Base-by-base conservation (phyloP, 1,284 basidiomycete species). In the Pholiota adiposa region DNA sequence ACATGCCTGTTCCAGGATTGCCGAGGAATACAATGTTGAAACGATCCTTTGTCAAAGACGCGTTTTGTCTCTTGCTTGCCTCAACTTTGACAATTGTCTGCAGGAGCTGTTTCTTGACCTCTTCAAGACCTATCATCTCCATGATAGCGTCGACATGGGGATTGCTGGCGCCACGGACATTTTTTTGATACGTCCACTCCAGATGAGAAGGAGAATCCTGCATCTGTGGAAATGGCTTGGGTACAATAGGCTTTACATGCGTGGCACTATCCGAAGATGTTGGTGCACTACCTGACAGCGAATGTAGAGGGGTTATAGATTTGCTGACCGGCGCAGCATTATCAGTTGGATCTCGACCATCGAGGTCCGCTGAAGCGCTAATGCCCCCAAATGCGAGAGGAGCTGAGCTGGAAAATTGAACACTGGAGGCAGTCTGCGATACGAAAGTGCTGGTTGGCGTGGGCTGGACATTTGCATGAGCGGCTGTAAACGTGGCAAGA, bases 1-100 rank as follows among this genome's bases (percentile, higher is more conserved):
- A n/a, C 71, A 40, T 51, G 83, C 84, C 84, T 62, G 85, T 86
- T 14, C 85, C 84, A 5, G 84, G 84, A 65, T 86, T 87, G 12
- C 84, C 85, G 1, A 85, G 75, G 18, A 86, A 70, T 18, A 75
- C 76, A 6, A 79, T 73, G 63, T 86, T 86, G 61, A 84, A 78
- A 1, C 83, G 73, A 49, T 85, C 83, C 21, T 76, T 71, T 14
- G 78, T 74, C 14, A 83, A 60, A 2, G 79, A 74, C 0, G 73
- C 68, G 3, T 72, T 73, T 70, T 87, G 84, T 6, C 83, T 75
- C 11, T 64, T 73, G 51, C 73, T 71, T 0, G 75, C 70, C 6
- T 85, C 84, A 9, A 86, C 80, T 59, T 79, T 80, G n/a, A 71
- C 77, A 56, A 84, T 81, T 58, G 85, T 80, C 3, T 65, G 59